These are phyloP conservation scores for Cercospora sp. DNA, from an alignment of 2,329 filamentous ascomycete species.

Conservation along the genomic window DNA sequence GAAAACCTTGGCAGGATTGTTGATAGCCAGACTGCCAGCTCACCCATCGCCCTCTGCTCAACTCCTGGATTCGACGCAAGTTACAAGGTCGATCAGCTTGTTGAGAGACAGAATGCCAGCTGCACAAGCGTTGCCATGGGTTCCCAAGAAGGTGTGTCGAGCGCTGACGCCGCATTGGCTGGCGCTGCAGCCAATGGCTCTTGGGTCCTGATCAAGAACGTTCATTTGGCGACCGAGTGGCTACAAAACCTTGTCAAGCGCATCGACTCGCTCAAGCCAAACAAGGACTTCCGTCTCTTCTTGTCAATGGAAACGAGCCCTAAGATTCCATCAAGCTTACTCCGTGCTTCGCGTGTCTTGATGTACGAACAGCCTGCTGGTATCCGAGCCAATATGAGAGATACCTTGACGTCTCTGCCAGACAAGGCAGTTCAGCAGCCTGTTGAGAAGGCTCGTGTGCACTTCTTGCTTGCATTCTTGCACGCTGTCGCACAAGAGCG, in stretches of 20 bases:
- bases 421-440: slow-evolving; percentile 69
- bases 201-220: slow-evolving; percentile 99
- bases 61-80: slow-evolving; percentile 96
- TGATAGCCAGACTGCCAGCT: slow-evolving; percentile 75
- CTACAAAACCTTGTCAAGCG: slow-evolving; percentile 96
- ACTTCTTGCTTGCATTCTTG: slow-evolving; percentile 87
- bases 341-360: slow-evolving; percentile 87
- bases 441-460: slow-evolving; percentile 85
- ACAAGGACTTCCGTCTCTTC: slow-evolving; percentile 90
- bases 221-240: slow-evolving; percentile 94
- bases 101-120: slow-evolving; percentile 75
- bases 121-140: slow-evolving; percentile 99
- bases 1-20: slow-evolving; percentile 86
- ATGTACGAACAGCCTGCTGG: slow-evolving; percentile 99
- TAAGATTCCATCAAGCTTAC: slow-evolving; percentile 94
- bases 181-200: slow-evolving; percentile 87
- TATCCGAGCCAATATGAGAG: slow-evolving; percentile 97
- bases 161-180: slow-evolving; percentile 91
- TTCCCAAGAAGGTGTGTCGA: slow-evolving; percentile 88
- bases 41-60: slow-evolving; percentile 88
- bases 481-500: slow-evolving; percentile 96
- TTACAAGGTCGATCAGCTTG: slow-evolving; percentile 96
- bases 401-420: slow-evolving; percentile 75
- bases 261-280: slow-evolving; percentile 90
- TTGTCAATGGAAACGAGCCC: slow-evolving; percentile 96